phyloP scores from a whole-genome alignment of 495 filamentous ascomycete genomes.

The Annulohypoxylon nitens region DNA sequence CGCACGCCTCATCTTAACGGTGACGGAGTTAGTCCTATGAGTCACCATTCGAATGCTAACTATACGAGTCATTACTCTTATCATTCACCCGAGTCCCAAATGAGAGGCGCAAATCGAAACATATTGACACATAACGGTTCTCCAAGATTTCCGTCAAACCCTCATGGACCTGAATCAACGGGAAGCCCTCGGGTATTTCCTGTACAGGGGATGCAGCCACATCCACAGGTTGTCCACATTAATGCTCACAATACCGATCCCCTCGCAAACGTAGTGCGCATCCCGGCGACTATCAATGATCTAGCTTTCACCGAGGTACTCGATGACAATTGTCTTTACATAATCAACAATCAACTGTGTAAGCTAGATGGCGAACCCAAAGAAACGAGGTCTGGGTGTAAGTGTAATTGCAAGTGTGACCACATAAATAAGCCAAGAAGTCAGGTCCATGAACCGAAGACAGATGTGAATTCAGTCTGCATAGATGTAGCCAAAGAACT shows the following conservation, averaged over 20 bases:
- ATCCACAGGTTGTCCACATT: too few species aligned
- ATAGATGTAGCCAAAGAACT: background rate
- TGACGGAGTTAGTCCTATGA: background rate
- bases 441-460: background rate
- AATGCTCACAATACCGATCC: background rate
- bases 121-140: background rate
- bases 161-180: background rate
- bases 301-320: background rate
- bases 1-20: background rate
- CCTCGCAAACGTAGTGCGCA: conserved; percentile 10
- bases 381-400: background rate
- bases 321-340: background rate
- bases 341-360: background rate
- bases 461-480: too few species aligned
- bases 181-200: background rate
- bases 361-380: background rate
- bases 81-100: background rate
- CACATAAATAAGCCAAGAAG: background rate
- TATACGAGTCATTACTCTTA: background rate
- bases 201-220: background rate
- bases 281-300: conserved; percentile 1
- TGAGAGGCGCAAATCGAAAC: background rate
- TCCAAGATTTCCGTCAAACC: background rate
- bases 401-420: background rate
- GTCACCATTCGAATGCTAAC: background rate